phyloP scores from a whole-genome alignment of 257 asterid species.

The Solanum chiquidenum region DNA sequence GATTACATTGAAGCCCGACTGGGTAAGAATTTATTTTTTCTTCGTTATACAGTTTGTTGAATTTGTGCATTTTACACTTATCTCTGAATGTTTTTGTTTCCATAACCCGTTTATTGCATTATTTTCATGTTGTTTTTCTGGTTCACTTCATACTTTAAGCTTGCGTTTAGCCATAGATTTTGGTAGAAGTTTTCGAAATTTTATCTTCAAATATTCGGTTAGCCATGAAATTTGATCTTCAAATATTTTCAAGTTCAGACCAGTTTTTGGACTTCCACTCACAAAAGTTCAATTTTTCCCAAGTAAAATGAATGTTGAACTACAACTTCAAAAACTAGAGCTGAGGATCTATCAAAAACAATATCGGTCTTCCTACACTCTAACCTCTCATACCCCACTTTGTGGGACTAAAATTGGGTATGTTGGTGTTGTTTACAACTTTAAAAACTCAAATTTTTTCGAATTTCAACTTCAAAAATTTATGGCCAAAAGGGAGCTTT shows the following conservation, averaged over 20 bases:
- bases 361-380: neutral
- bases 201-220: neutral
- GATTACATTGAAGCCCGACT: conserved; percentile 25
- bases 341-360: neutral
- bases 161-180: neutral
- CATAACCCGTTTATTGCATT: neutral
- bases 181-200: neutral
- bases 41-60: neutral
- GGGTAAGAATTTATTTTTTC: neutral
- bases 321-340: neutral
- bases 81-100: neutral
- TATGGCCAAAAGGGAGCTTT: neutral
- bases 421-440: neutral
- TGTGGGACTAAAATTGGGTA: neutral
- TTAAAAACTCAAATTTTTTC: neutral
- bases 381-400: neutral
- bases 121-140: neutral
- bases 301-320: neutral
- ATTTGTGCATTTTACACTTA: neutral
- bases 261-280: neutral
- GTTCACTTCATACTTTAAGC: neutral
- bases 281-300: neutral
- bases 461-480: neutral
- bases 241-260: neutral
- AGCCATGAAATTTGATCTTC: neutral